phyloP scores from a whole-genome alignment of 306 rosid species.

The Medicago arabica region DNA sequence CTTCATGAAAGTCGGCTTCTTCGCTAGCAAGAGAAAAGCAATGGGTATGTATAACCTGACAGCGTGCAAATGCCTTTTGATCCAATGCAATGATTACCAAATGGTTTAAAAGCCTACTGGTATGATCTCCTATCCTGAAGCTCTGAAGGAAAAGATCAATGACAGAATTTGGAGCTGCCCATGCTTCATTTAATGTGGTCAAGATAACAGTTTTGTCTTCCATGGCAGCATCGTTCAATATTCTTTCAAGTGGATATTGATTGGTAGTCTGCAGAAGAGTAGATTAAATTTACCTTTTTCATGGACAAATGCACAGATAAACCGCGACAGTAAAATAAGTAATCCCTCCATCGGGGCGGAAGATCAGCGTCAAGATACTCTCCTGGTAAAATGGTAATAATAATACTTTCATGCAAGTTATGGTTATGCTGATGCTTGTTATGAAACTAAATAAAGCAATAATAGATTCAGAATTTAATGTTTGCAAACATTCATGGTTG shows the following conservation, averaged over 20 bases:
- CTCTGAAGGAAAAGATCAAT: constrained; percentile 90
- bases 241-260: constrained; percentile 65
- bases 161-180: constrained; percentile 89
- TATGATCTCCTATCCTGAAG: constrained; percentile 78
- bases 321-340: constrained; percentile 35
- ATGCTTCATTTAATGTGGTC: constrained; percentile 92
- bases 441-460: constrained; percentile 12
- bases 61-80: constrained; percentile 71
- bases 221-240: constrained; percentile 79
- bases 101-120: constrained; percentile 75
- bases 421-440: constrained; percentile 2
- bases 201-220: constrained; percentile 77
- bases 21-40: constrained; percentile 77
- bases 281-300: constrained; percentile 26
- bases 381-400: constrained; percentile 30
- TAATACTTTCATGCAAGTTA: constrained; percentile 21
- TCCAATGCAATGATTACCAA: constrained; percentile 88
- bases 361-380: constrained; percentile 25
- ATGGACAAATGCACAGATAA: constrained; percentile 26
- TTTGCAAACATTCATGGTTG: background rate
- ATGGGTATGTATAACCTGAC: constrained; percentile 72
- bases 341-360: constrained; percentile 37
- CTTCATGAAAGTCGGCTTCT: constrained; percentile 73
- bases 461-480: constrained; percentile 3
- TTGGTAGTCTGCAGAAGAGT: constrained; percentile 52